These are phyloP conservation scores for Punica granatum DNA, from an alignment of 345 rosid species.

Conservation along the genomic window DNA sequence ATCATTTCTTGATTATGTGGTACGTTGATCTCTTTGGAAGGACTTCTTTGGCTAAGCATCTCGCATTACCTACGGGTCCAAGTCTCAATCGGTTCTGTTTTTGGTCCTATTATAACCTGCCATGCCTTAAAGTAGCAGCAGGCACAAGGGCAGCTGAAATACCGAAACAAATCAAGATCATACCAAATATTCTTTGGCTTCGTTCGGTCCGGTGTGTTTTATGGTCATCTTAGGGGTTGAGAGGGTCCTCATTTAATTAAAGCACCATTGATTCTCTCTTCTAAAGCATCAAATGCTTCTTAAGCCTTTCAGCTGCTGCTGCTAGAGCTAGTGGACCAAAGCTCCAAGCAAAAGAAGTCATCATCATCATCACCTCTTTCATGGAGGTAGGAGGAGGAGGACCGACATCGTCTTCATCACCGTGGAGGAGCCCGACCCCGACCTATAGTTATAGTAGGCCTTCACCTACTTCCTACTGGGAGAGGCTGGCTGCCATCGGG, in stretches of 20 bases:
- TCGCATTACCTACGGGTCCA: too few species aligned
- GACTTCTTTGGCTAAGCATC: too few species aligned
- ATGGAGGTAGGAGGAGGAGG: neutral
- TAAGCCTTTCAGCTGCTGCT: neutral
- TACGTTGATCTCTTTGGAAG: too few species aligned
- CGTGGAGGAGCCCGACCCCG: neutral
- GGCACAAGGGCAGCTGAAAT: too few species aligned
- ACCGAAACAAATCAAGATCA: too few species aligned
- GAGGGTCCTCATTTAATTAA: neutral
- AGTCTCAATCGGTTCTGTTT: too few species aligned
- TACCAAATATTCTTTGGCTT: neutral
- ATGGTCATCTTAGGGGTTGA: neutral
- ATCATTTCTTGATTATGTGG: too few species aligned
- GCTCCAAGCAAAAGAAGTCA: neutral
- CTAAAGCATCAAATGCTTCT: neutral
- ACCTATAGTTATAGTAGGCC: neutral
- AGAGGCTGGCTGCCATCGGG: conserved; percentile 49
- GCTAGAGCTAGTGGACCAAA: neutral
- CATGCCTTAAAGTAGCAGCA: too few species aligned
- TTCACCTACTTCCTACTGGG: conserved; percentile 22
- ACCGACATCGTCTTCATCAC: neutral
- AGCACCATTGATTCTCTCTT: neutral
- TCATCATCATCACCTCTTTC: neutral
- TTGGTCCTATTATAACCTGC: too few species aligned
- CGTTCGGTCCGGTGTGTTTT: neutral